A percentile compares a stretch with the other conserved stretches of the same genome.
Evolutionary conservation across 108 stramenopile species (phyloP).

Genomic region (Fragilaria radians): DNA sequence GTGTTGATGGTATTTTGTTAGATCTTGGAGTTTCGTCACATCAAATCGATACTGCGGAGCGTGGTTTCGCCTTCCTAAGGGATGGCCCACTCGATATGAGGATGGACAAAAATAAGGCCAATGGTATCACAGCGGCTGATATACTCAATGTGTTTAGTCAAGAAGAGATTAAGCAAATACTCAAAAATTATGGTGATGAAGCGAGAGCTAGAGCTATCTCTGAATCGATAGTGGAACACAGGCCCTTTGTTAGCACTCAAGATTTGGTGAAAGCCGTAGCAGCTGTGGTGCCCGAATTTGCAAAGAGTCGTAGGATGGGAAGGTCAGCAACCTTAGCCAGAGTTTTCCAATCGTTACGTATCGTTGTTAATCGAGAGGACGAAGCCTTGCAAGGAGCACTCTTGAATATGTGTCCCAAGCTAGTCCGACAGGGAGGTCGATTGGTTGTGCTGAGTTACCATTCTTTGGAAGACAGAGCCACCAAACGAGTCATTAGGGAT

Average conservation of each 20-base stretch:
- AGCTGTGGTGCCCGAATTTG: constrained; percentile 65
- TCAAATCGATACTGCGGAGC: constrained; percentile 85
- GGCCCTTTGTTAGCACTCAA: constrained; percentile 68
- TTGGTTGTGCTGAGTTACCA: constrained; percentile 91
- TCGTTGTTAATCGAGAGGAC: constrained; percentile 91
- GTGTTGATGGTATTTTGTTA: constrained; percentile 88
- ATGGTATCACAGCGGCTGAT: constrained; percentile 67
- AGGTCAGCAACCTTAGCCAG: constrained; percentile 75
- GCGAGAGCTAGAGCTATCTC: constrained; percentile 68
- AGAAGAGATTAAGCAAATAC: constrained; percentile 56
- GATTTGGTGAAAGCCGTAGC: constrained; percentile 76
- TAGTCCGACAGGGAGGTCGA: constrained; percentile 51
- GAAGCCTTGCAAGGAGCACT: constrained; percentile 55
- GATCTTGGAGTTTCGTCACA: constrained; percentile 92
- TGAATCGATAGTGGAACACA: constrained; percentile 55
- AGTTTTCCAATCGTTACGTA: constrained; percentile 84
- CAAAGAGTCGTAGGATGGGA: constrained; percentile 62
- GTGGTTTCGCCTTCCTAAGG: constrained; percentile 90
- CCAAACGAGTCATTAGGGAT: constrained; percentile 82
- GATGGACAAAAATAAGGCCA: constrained; percentile 31
- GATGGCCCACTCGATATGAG: constrained; percentile 96
- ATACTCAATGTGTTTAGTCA: constrained; percentile 85
- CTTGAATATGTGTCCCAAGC: constrained; percentile 48
- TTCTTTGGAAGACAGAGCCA: constrained; percentile 86
- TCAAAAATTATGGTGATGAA: constrained; percentile 82